Conservation (phyloP, 306 rosid genomes). For the Elaeagnus macrophylla region DNA sequence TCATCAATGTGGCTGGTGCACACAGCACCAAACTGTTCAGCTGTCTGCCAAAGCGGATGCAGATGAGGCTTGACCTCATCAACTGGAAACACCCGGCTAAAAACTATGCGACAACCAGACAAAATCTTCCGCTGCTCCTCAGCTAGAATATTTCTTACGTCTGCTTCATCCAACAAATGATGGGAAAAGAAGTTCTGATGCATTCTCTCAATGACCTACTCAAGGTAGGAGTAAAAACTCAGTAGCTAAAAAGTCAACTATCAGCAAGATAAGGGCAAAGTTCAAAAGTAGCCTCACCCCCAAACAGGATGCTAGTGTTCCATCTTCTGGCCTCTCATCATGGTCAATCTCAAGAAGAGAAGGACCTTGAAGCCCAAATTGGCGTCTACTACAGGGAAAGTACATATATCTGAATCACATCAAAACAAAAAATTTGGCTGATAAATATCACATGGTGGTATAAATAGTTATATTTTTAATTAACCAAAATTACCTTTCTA, state of each 20-base stretch:
- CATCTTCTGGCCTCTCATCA: constrained; percentile 91
- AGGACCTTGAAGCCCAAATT: constrained; percentile 91
- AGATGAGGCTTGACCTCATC: constrained; percentile 86
- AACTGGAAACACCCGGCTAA: constrained; percentile 92
- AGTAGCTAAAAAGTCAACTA: constrained; percentile 11
- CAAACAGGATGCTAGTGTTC: constrained; percentile 84
- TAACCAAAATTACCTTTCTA: constrained; percentile 62
- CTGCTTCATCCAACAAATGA: constrained; percentile 66
- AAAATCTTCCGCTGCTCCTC: constrained; percentile 77
- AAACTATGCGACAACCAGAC: constrained; percentile 79
- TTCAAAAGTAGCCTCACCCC: constrained; percentile 38
- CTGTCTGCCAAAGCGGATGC: constrained; percentile 93
- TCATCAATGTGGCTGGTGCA: constrained; percentile 81
- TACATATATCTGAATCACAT: constrained; percentile 64
- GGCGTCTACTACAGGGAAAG: constrained; percentile 97
- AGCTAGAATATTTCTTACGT: constrained; percentile 88
- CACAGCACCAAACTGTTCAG: constrained; percentile 93
- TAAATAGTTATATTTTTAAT: constrained; percentile 3
- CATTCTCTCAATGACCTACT: constrained; percentile 81
- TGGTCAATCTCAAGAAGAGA: constrained; percentile 92
- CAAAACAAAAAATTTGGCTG: constrained; percentile 20
- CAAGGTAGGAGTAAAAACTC: constrained; percentile 17
- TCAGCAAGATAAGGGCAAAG: constrained; percentile 9
- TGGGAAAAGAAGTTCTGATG: constrained; percentile 74
- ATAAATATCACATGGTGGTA: constrained; percentile 10